Evolutionary conservation across 2,329 filamentous ascomycete genomes (phyloP).

Genomic region (Fusarium abutilonis): DNA sequence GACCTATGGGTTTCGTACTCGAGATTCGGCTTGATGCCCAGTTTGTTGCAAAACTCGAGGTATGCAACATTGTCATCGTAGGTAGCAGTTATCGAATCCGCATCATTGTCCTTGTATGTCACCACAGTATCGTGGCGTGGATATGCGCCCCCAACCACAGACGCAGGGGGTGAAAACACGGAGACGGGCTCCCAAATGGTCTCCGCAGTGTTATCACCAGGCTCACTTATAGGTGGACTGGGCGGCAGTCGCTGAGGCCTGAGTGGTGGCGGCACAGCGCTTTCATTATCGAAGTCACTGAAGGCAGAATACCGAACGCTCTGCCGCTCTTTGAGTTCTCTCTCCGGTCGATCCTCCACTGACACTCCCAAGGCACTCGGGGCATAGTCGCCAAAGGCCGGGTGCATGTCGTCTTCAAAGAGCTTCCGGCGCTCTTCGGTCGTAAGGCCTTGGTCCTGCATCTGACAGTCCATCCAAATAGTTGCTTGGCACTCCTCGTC

Average conservation of each 20-base stretch:
- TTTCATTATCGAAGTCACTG: constrained; percentile 16
- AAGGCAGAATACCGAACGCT: constrained; percentile 9
- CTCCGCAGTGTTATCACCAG: background rate
- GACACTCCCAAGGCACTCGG: constrained; percentile 4
- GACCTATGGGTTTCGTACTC: background rate
- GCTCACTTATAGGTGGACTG: background rate
- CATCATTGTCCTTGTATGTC: background rate
- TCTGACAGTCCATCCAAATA: constrained; percentile 27
- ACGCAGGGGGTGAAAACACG: constrained; percentile 13
- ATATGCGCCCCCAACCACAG: background rate
- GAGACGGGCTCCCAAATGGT: constrained; percentile 26
- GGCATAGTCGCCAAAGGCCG: constrained; percentile 34
- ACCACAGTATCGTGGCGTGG: background rate
- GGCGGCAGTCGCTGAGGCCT: background rate
- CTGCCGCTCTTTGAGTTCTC: background rate
- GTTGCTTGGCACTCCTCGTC: constrained; percentile 17
- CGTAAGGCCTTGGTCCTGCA: constrained; percentile 21
- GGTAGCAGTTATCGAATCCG: background rate
- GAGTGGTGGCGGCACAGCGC: constrained; percentile 17
- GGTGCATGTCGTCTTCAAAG: constrained; percentile 27
- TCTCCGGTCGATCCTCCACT: background rate
- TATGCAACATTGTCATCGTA: constrained; percentile 17
- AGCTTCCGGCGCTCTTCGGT: constrained; percentile 17
- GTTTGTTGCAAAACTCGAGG: constrained; percentile 21
- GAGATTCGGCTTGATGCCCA: background rate